Evolutionary conservation across 225 moss, liverwort and hornwort genomes (phyloP), one percentile per base, ranked within the genome.

Genomic region (Pleurozium schreberi): DNA sequence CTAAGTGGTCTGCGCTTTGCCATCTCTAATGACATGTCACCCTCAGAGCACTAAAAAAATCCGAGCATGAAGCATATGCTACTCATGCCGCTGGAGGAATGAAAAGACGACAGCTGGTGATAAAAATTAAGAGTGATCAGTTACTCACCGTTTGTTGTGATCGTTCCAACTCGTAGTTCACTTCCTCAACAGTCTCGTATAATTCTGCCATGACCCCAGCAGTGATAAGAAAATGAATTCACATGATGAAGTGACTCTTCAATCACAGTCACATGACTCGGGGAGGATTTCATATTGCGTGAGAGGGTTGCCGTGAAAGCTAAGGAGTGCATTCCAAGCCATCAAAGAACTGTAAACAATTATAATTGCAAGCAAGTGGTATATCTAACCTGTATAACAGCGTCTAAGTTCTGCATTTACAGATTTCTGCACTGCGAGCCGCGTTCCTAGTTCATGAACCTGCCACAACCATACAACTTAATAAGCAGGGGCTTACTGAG

Each of bases 381-480:
- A 55, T 30, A 68, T 53, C 43, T 11, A 86, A 97, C 97, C 96
- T 94, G 95, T 94, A 91, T 98, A 98, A 84, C 94, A 96, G n/a
- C 94, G 94, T 86, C 91, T 84, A 55, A 96, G 91, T 85, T 98
- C 96, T 82, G 87, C 75, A 87, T 94, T 96, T 78, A 98, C 91
- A 75, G 96, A 94, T 89, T 96, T 98, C 83, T 98, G 98, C 90
- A 96, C 92, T 81, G 96, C 96, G 89, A 98, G 91, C 71, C 95
- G 94, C 59, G 96, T 98, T 84, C 94, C 96, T n/a, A 96, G 89
- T 80, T 98, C 98, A 87, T 98, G 96, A 89, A 98, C 93, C 96
- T 98, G 96, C 88, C 85, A 59, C n/a, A 85, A 42, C 65, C 69
- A 80, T 64, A 65, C 42, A 84, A 23, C 45, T 49, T 49, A 62